Percentiles rank a stretch among this genome's conserved stretches.
Evolutionary conservation across 129 eudicot species (phyloP).

Genomic region (Deinandra increscens): DNA sequence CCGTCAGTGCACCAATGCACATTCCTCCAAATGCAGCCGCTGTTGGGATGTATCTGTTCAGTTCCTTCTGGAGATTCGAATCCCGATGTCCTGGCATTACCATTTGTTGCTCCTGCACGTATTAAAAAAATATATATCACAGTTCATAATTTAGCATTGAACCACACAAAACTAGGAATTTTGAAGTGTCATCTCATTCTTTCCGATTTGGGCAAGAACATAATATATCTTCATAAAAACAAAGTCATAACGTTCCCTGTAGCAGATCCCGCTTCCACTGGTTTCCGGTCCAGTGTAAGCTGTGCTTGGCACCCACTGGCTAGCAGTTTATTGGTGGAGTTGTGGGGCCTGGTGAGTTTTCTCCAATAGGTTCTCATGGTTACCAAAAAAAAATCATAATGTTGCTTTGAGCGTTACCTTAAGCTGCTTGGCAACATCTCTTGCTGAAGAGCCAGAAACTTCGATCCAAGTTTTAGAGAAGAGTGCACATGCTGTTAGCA

Average conservation of each 20-base stretch:
- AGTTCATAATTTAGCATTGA: background rate
- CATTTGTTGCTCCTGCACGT: constrained; percentile 45
- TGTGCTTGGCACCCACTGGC: background rate
- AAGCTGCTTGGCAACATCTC: constrained; percentile 73
- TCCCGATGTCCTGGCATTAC: constrained; percentile 51
- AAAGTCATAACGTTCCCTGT: background rate
- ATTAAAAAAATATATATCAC: background rate
- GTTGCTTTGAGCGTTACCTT: constrained; percentile 37
- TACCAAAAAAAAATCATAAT: background rate
- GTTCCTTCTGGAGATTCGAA: constrained; percentile 38
- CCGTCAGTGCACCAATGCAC: constrained; percentile 42
- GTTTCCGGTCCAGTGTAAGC: background rate
- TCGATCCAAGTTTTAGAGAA: constrained; percentile 74
- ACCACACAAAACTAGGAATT: background rate
- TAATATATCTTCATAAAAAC: background rate
- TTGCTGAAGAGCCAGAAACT: constrained; percentile 73
- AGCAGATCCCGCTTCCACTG: background rate
- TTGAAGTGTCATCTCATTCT: no score
- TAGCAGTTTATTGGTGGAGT: no score
- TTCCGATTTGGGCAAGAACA: no score
- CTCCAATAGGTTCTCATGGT: background rate
- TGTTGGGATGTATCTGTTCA: constrained; percentile 41
- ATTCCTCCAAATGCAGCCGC: constrained; percentile 44
- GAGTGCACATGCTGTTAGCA: constrained; percentile 66
- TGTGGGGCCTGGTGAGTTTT: background rate